These are phyloP conservation scores for Eucalyptus tenuipes DNA, from an alignment of 345 rosid genomes.

Conservation along the genomic window DNA sequence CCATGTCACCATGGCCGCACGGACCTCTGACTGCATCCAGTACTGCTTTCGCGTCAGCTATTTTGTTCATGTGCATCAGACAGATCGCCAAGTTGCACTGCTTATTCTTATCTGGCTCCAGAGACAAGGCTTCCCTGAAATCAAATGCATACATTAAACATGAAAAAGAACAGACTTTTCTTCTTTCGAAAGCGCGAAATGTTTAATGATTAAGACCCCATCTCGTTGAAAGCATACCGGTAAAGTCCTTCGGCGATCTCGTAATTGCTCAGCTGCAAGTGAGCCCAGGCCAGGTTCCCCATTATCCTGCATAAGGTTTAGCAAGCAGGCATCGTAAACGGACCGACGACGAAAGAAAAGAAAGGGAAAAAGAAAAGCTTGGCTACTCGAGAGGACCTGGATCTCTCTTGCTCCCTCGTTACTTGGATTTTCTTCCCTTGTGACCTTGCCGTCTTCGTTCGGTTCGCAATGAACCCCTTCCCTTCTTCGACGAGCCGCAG, in stretches of 20 bases:
- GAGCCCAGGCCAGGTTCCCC: conserved; percentile 91
- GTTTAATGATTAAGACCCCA: not conserved
- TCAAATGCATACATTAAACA: not conserved
- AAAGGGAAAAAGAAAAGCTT: not conserved
- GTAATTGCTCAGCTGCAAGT: conserved; percentile 54
- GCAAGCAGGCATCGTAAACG: not conserved
- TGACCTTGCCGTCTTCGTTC: conserved; percentile 44
- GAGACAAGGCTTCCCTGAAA: conserved; percentile 48
- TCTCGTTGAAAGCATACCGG: conserved; percentile 11
- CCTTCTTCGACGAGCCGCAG: conserved; percentile 52
- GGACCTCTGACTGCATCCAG: conserved; percentile 37
- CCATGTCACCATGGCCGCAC: conserved; percentile 21
- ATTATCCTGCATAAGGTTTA: conserved; percentile 24
- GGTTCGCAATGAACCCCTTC: conserved; percentile 32
- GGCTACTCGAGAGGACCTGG: conserved; percentile 26
- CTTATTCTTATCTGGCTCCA: conserved; percentile 67
- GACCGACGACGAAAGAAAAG: not conserved
- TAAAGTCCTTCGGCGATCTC: conserved; percentile 70
- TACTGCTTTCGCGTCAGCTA: conserved; percentile 56
- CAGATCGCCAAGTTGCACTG: conserved; percentile 66
- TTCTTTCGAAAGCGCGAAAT: fast-evolving
- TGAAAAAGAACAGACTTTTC: not conserved
- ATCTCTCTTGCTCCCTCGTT: conserved; percentile 56
- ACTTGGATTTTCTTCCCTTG: conserved; percentile 67
- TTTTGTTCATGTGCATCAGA: conserved; percentile 58